Evolutionary conservation across 805 yeast genomes (phyloP).

Genomic region (Metschnikowia gelsemii): DNA sequence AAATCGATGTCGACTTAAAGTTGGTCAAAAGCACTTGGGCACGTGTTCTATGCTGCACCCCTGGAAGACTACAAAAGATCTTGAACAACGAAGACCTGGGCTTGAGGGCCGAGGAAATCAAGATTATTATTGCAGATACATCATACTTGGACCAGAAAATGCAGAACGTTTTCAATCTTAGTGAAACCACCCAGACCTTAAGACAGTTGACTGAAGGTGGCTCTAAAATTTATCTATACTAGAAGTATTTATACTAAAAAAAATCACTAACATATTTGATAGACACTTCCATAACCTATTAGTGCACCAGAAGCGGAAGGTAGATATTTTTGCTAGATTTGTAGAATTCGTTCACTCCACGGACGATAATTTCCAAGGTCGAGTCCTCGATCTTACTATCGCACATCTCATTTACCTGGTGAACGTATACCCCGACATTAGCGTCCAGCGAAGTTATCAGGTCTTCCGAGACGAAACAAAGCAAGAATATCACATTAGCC

Average conservation of each 20-base stretch:
- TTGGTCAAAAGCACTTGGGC: conserved; percentile 44
- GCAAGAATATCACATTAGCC: conserved; percentile 27
- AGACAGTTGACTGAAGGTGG: conserved; percentile 42
- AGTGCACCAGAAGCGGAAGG: conserved; percentile 23
- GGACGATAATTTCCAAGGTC: conserved; percentile 20
- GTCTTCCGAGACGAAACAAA: conserved; percentile 17
- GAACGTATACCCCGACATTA: background rate
- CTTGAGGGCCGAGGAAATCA: conserved; percentile 44
- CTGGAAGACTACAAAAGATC: conserved; percentile 56
- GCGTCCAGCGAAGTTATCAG: conserved; percentile 5
- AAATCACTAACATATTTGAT: background rate
- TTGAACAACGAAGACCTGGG: conserved; percentile 44
- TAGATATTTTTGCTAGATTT: conserved; percentile 25
- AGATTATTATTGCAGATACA: conserved; percentile 58
- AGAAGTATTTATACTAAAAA: conserved; percentile 6
- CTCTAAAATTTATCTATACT: conserved; percentile 54
- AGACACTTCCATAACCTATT: background rate
- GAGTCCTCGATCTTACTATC: conserved; percentile 17
- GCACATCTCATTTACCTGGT: conserved; percentile 7
- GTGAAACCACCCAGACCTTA: conserved; percentile 44
- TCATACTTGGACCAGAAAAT: conserved; percentile 60
- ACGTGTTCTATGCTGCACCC: conserved; percentile 60
- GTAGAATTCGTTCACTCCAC: conserved; percentile 30
- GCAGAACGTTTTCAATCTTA: conserved; percentile 59
- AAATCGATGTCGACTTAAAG: conserved; percentile 59